Evolutionary conservation across 345 rosid species (phyloP).

Genomic region (Xanthoceras sorbifolium): DNA sequence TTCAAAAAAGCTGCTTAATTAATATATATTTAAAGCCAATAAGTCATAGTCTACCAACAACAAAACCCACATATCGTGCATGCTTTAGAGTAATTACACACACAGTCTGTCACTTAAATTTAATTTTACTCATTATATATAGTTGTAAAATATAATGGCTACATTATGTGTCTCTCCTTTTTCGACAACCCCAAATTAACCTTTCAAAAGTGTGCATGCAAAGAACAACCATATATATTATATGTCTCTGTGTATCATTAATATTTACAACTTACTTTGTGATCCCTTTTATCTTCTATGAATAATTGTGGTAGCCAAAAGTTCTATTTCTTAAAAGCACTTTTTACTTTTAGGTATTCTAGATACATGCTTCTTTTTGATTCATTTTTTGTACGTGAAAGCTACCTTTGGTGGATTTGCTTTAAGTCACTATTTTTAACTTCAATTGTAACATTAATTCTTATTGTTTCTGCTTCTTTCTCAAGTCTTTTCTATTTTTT

Average conservation of each 20-base stretch:
- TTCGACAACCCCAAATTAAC: slow-evolving; percentile 25
- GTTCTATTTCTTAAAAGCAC: neutral
- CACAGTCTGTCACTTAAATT: neutral
- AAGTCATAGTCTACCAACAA: neutral
- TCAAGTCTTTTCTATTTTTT: no score
- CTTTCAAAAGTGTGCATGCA: neutral
- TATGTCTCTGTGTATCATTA: neutral
- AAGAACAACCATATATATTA: neutral
- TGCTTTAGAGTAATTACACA: neutral
- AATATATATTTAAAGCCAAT: neutral
- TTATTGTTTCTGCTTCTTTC: no score
- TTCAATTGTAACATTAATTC: neutral
- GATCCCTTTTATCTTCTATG: neutral
- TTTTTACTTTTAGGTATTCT: neutral
- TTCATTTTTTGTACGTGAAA: neutral
- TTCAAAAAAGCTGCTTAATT: neutral
- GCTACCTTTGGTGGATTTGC: neutral
- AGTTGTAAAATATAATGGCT: slow-evolving; percentile 15
- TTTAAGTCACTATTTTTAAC: neutral
- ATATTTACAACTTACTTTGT: neutral
- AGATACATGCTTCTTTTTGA: neutral
- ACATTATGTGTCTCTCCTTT: slow-evolving; percentile 36
- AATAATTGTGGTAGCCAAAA: neutral
- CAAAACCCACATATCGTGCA: neutral
- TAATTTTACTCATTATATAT: neutral